A percentile compares a stretch with the other conserved stretches of the same genome.
phyloP scores from a whole-genome alignment of 345 rosid species.

The Salix viminalis region DNA sequence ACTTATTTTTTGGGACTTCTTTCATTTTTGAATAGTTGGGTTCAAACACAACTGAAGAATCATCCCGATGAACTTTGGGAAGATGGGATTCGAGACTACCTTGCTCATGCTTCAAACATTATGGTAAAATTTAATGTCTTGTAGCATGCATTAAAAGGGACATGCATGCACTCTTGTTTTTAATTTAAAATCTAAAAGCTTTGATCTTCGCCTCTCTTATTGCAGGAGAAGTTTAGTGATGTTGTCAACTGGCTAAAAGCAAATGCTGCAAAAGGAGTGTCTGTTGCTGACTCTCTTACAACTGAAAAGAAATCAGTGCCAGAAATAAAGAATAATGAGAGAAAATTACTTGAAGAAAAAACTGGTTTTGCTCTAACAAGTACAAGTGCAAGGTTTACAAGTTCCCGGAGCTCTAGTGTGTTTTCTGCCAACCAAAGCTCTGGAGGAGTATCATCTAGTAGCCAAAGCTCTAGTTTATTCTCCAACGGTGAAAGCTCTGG shows the following conservation, averaged over 20 bases:
- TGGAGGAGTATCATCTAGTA: slow-evolving; percentile 17
- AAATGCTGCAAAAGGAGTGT: slow-evolving; percentile 48
- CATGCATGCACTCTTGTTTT: not conserved
- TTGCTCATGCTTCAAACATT: slow-evolving; percentile 68
- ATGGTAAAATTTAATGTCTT: slow-evolving; percentile 40
- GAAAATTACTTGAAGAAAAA: slow-evolving; percentile 35
- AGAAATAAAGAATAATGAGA: slow-evolving; percentile 40
- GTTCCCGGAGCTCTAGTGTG: slow-evolving; percentile 28
- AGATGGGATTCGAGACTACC: slow-evolving; percentile 77
- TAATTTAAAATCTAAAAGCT: not conserved
- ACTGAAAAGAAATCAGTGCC: slow-evolving; percentile 40
- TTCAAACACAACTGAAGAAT: slow-evolving; percentile 81
- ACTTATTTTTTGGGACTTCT: not conserved
- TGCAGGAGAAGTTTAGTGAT: slow-evolving; percentile 81
- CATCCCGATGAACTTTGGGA: slow-evolving; percentile 99
- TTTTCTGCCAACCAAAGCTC: slow-evolving; percentile 26
- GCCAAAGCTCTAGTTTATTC: slow-evolving; percentile 11
- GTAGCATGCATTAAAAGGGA: not conserved
- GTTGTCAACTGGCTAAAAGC: slow-evolving; percentile 83
- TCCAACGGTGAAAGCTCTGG: slow-evolving; percentile 15
- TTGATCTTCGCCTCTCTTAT: not conserved
- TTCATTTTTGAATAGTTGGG: slow-evolving; percentile 60
- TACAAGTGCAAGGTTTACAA: slow-evolving; percentile 22
- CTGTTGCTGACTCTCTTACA: slow-evolving; percentile 37
- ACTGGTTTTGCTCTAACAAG: slow-evolving; percentile 24